Evolutionary conservation across 306 rosid species (phyloP).

Genomic region (Aeschynomene evenia): DNA sequence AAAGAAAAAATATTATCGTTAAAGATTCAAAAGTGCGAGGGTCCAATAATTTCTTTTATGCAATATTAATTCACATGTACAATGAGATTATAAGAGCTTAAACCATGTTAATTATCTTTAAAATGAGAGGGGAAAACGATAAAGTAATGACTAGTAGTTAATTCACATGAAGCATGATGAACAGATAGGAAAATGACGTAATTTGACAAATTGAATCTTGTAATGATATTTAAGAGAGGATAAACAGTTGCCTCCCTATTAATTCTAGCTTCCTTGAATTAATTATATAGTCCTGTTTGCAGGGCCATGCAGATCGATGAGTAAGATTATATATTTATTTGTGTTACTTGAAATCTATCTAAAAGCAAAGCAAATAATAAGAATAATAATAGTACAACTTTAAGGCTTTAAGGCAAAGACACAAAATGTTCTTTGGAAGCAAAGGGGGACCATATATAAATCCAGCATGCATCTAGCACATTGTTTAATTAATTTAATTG

Average conservation of each 20-base stretch:
- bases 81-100: no score
- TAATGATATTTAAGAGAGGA: conserved; percentile 5
- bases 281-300: conserved; percentile 16
- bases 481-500: conserved; percentile 43
- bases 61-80: no score
- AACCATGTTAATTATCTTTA: no score
- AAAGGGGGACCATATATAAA: conserved; percentile 55
- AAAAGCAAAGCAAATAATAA: no score
- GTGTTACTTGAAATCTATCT: no score
- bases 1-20: no score
- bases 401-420: conserved; percentile 45
- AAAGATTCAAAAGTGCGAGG: no score
- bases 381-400: no score
- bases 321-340: no score
- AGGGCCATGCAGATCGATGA: conserved; percentile 36
- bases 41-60: no score
- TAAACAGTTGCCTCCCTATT: conserved; percentile 25
- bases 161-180: background rate
- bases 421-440: conserved; percentile 52
- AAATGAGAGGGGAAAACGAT: background rate
- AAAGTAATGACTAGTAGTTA: background rate
- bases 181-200: conserved; percentile 21
- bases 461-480: conserved; percentile 60
- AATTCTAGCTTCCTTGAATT: conserved; percentile 28
- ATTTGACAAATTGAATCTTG: background rate